These are phyloP conservation scores for Crepidotus variabilis DNA, from an alignment of 768 basidiomycete genomes.

Conservation along the genomic window DNA sequence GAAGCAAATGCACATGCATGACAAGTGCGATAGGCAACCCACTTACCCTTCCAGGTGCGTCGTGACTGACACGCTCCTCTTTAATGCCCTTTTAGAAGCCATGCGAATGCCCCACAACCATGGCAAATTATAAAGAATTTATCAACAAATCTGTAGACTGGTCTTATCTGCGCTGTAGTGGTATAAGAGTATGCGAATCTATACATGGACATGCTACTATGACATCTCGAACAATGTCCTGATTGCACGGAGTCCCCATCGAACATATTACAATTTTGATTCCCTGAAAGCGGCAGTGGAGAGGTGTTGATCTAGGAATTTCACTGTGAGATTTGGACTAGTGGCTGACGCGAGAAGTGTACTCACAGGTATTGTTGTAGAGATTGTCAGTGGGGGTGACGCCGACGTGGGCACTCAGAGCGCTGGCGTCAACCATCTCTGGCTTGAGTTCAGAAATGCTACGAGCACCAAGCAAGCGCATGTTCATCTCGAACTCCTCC, in stretches of 20 bases:
- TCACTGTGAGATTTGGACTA: background rate
- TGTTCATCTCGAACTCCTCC: constrained; percentile 99
- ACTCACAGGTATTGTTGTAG: constrained; percentile 80
- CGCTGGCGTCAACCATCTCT: constrained; percentile 85
- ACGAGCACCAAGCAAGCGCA: constrained; percentile 86
- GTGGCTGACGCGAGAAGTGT: background rate
- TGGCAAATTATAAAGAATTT: too few relatives aligned
- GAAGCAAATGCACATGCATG: background rate
- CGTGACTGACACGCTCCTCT: background rate
- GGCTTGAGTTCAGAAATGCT: constrained; percentile 77
- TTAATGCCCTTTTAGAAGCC: too few relatives aligned
- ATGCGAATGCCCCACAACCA: too few relatives aligned
- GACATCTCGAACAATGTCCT: too few relatives aligned
- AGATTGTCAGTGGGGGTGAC: constrained; percentile 70
- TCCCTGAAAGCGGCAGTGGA: constrained; percentile 1
- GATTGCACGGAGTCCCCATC: too few relatives aligned
- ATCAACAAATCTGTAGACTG: too few relatives aligned
- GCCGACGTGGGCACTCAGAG: constrained; percentile 61
- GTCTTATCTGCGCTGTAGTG: too few relatives aligned
- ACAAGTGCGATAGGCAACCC: background rate
- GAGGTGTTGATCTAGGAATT: background rate
- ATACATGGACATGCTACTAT: too few relatives aligned
- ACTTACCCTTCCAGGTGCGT: background rate
- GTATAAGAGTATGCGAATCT: too few relatives aligned
- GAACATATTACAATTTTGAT: background rate